Base-by-base conservation (phyloP, 192 early-diverging fungal genomes). In the Gonapodya sp. region DNA sequence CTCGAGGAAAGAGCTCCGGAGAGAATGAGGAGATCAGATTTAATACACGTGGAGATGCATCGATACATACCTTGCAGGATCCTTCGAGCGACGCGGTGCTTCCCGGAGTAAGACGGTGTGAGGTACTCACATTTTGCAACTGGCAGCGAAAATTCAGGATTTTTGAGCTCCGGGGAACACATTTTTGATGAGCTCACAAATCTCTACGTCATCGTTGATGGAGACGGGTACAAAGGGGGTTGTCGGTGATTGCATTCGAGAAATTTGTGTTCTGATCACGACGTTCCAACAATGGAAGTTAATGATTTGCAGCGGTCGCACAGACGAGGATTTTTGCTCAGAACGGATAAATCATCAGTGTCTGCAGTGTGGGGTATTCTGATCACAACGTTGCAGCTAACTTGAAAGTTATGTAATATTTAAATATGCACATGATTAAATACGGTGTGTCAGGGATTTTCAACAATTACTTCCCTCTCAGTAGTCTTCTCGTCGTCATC, bases 111-210 rank as follows among this genome's bases (percentile, higher is more conserved):
- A n/a, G 85, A 82, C 0, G 92, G 90, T 80, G 94, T 94, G 73
- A 86, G 86, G 84, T 88, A 95, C 82, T 95, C 94, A 1, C 93
- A 86, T 83, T 95, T 95, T 73, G 89, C 94, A 1, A 92, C 46
- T 64, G 46, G n/a, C 8, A 64, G 46, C 8, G 46, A 8, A 64
- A 64, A 8, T 8, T 16, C 46, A 64, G 24, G 46, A 8, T 8
- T 16, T 64, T 24, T 16, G 46, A 64, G 46, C 8, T 24, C 8
- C 24, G 46, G 46, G 46, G 24, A 24, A 24, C 24, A 16, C 46
- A 24, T 24, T 64, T 8, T 8, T 64, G 46, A 64, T 8, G 24
- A 64, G 24, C 46, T 64, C 24, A 64, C 46, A 64, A 24, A 64
- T 64, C 46, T 64, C 8, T 8, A 64, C 46, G 46, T 64, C 8